These are phyloP conservation scores for Linum usitatissimum DNA, from an alignment of 345 rosid species.

Conservation along the genomic window DNA sequence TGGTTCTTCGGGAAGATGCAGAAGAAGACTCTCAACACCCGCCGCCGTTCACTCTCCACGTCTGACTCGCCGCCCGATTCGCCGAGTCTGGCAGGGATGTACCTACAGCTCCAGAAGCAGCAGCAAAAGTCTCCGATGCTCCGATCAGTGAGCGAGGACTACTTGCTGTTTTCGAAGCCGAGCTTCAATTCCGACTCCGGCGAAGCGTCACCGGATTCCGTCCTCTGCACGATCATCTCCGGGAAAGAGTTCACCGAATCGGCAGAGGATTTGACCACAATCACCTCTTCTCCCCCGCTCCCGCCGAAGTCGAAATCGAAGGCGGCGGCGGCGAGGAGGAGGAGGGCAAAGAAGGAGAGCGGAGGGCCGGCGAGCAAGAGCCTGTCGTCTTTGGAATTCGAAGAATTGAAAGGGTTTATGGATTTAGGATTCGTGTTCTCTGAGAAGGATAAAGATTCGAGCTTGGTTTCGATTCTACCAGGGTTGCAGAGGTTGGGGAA, in stretches of 20 bases:
- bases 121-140: constrained; percentile 3
- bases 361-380: constrained; percentile 33
- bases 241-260: constrained; percentile 30
- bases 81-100: background rate
- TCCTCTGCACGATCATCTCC: constrained; percentile 21
- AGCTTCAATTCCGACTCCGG: constrained; percentile 17
- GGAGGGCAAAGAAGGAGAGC: constrained; percentile 20
- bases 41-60: background rate
- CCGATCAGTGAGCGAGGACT: constrained; percentile 50
- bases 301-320: constrained; percentile 3
- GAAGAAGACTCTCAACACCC: constrained; percentile 20
- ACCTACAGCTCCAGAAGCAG: background rate
- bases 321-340: background rate
- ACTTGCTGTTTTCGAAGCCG: constrained; percentile 18
- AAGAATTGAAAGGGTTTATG: constrained; percentile 76
- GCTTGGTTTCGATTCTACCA: constrained; percentile 61
- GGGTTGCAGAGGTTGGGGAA: constrained; percentile 52
- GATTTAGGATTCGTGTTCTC: constrained; percentile 89
- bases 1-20: constrained; percentile 40
- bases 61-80: background rate
- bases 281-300: background rate
- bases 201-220: constrained; percentile 38
- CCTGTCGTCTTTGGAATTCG: constrained; percentile 56
- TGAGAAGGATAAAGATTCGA: constrained; percentile 57
- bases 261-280: constrained; percentile 7